Evolutionary conservation across 2,329 filamentous ascomycete genomes (phyloP).

Genomic region (Emmonsiellopsis sp.): DNA sequence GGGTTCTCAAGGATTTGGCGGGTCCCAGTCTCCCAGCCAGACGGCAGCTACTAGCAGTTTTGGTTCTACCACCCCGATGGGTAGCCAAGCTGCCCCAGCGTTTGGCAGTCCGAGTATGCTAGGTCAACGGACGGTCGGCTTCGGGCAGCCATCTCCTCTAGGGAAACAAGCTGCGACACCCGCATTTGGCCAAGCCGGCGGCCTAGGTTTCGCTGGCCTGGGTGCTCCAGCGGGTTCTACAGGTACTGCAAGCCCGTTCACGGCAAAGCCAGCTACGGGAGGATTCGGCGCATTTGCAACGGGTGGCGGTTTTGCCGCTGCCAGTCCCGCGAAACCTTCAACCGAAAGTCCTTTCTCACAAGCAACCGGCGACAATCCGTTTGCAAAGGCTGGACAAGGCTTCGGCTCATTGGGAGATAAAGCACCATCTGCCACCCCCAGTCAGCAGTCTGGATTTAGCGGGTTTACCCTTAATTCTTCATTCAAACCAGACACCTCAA

Average conservation of each 20-base stretch:
- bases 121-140: constrained; percentile 21
- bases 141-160: constrained; percentile 22
- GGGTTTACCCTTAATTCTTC: constrained; percentile 36
- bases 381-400: constrained; percentile 19
- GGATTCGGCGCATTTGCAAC: constrained; percentile 3
- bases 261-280: constrained; percentile 4
- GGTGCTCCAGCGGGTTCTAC: constrained; percentile 13
- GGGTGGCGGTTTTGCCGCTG: background rate
- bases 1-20: constrained; percentile 17
- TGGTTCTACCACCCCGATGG: constrained; percentile 23
- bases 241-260: constrained; percentile 12
- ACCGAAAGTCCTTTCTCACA: constrained; percentile 20
- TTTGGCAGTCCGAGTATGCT: constrained; percentile 30
- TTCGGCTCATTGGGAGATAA: constrained; percentile 18
- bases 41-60: constrained; percentile 18
- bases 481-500: constrained; percentile 36
- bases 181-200: constrained; percentile 2
- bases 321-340: constrained; percentile 3
- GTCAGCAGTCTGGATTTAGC: constrained; percentile 10
- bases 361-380: constrained; percentile 17
- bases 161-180: constrained; percentile 7
- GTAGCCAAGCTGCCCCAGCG: constrained; percentile 12
- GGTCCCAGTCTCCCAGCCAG: constrained; percentile 1
- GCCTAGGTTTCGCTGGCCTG: background rate
- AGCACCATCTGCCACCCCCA: constrained; percentile 3